Conservation (phyloP, 768 basidiomycete species). For the Hygrophoropsis aurantiaca region DNA sequence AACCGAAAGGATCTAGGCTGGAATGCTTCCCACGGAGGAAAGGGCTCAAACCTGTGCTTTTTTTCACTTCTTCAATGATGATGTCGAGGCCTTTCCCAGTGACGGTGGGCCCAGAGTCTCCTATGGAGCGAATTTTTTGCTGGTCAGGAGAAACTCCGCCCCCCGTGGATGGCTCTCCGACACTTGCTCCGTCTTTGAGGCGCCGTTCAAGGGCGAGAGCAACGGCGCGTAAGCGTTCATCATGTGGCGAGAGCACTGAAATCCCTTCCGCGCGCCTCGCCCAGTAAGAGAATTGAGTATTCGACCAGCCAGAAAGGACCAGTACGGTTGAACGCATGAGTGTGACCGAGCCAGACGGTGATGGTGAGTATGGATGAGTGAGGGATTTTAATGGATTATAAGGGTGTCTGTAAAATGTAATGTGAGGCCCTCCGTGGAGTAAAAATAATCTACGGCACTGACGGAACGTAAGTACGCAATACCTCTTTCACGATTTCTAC, state of each 20-base stretch:
- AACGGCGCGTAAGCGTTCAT: conserved; percentile 40
- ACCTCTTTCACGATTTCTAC: conserved; percentile 53
- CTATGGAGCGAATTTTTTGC: neutral
- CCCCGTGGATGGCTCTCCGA: conserved; percentile 19
- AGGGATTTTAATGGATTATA: conserved; percentile 53
- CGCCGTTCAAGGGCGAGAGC: conserved; percentile 41
- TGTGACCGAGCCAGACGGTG: conserved; percentile 43
- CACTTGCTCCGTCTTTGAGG: conserved; percentile 33
- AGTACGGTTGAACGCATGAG: conserved; percentile 49
- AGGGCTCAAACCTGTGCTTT: conserved; percentile 44
- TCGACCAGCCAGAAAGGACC: conserved; percentile 51
- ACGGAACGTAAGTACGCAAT: conserved; percentile 48
- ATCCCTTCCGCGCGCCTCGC: conserved; percentile 51
- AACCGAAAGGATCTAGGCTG: conserved; percentile 49
- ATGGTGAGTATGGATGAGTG: conserved; percentile 36
- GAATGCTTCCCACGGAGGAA: conserved; percentile 53
- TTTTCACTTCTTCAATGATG: conserved; percentile 49
- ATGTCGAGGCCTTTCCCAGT: conserved; percentile 51
- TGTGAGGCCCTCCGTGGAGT: conserved; percentile 3
- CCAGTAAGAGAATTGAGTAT: conserved; percentile 56
- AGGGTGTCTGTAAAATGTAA: conserved; percentile 38
- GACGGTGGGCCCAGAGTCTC: conserved; percentile 32
- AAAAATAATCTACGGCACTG: conserved; percentile 20
- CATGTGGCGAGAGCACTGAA: conserved; percentile 43
- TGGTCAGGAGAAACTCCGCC: conserved; percentile 17